Evolutionary conservation across 108 stramenopile genomes (phyloP).

Genomic region (Pseudonitzschia multistriata): DNA sequence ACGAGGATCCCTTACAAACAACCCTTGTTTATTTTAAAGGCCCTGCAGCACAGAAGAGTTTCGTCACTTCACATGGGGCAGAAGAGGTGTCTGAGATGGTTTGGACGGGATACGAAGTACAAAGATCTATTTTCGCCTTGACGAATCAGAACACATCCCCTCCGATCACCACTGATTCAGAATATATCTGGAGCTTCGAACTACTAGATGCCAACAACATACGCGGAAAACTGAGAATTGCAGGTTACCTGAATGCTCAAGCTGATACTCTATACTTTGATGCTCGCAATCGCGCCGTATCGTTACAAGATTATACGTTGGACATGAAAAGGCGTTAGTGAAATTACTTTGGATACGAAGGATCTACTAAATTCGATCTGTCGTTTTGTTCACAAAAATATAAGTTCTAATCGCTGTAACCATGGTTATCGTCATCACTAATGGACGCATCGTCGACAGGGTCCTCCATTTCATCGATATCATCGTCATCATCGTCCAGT

Average conservation of each 20-base stretch:
- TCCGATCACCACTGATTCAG: slow-evolving; percentile 79
- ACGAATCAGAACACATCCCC: slow-evolving; percentile 83
- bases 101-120: slow-evolving; percentile 68
- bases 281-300: slow-evolving; percentile 73
- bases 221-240: slow-evolving; percentile 58
- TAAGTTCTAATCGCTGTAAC: not conserved
- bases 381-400: not conserved
- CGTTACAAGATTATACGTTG: slow-evolving; percentile 66
- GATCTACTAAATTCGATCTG: not conserved
- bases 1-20: slow-evolving; percentile 71
- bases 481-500: slow-evolving; percentile 32
- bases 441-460: slow-evolving; percentile 25
- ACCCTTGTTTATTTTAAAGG: slow-evolving; percentile 77
- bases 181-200: slow-evolving; percentile 67
- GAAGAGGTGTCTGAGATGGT: slow-evolving; percentile 23
- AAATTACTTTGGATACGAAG: not conserved
- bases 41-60: slow-evolving; percentile 81
- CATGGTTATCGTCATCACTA: slow-evolving; percentile 21
- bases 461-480: slow-evolving; percentile 29
- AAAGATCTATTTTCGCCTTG: slow-evolving; percentile 79
- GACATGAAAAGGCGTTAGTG: slow-evolving; percentile 31
- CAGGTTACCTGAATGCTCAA: slow-evolving; percentile 77
- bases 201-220: slow-evolving; percentile 40
- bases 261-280: slow-evolving; percentile 75
- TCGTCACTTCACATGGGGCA: slow-evolving; percentile 57